Conservation (phyloP, 1,139 yeast genomes). For the Waltiozyma sp. region DNA sequence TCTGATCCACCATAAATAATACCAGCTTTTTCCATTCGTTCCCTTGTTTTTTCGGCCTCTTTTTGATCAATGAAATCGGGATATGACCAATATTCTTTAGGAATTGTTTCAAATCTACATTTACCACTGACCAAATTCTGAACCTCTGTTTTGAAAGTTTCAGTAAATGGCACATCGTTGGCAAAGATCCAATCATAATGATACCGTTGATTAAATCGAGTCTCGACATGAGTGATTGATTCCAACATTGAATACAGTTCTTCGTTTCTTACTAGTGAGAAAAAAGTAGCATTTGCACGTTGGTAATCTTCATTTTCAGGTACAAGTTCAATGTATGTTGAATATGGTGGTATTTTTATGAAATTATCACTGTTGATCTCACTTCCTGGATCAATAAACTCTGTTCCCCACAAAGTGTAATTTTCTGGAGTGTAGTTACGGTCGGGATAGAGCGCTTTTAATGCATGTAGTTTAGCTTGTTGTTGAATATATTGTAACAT, state of each 20-base stretch:
- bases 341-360: neutral
- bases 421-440: slow-evolving; percentile 12
- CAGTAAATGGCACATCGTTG: slow-evolving; percentile 42
- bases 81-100: slow-evolving; percentile 58
- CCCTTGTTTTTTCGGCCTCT: slow-evolving; percentile 23
- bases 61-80: slow-evolving; percentile 54
- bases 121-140: slow-evolving; percentile 43
- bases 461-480: slow-evolving; percentile 10
- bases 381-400: neutral
- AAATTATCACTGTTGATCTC: neutral
- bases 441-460: slow-evolving; percentile 16
- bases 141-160: slow-evolving; percentile 34
- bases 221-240: slow-evolving; percentile 38
- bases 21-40: slow-evolving; percentile 26
- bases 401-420: slow-evolving; percentile 6
- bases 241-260: slow-evolving; percentile 45
- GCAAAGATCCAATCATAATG: slow-evolving; percentile 56
- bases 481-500: slow-evolving; percentile 13
- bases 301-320: neutral
- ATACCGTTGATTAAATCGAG: slow-evolving; percentile 38
- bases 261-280: slow-evolving; percentile 51
- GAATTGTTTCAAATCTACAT: slow-evolving; percentile 53
- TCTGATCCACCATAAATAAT: slow-evolving; percentile 44
- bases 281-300: slow-evolving; percentile 44
- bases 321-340: slow-evolving; percentile 4